Evolutionary conservation across 208 protist species (phyloP).

Genomic region (Leishmania major): DNA sequence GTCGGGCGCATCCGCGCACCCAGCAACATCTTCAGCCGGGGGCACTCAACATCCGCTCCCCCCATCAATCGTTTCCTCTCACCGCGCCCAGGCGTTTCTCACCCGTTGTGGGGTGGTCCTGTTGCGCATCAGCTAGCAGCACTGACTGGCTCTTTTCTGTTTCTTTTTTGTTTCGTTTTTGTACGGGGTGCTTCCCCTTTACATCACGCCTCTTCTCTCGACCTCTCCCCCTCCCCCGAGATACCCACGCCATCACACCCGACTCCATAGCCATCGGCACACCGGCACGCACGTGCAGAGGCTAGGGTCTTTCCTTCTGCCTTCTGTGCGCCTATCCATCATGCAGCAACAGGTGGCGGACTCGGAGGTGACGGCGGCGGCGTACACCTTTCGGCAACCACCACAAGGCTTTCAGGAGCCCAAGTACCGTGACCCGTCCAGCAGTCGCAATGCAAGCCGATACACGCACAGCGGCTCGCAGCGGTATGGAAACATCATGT

Average conservation of each 20-base stretch:
- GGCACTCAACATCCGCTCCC: not conserved
- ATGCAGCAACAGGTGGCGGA: conserved; percentile 53
- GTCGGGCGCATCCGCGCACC: not conserved
- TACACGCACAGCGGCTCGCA: conserved; percentile 22
- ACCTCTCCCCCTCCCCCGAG: not conserved
- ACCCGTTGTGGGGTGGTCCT: not conserved
- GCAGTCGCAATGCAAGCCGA: not conserved
- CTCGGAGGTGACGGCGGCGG: conserved; percentile 47
- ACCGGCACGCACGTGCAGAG: not conserved
- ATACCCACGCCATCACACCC: not conserved
- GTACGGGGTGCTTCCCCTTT: not conserved
- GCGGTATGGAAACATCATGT: conserved; percentile 95
- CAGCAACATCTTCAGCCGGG: not conserved
- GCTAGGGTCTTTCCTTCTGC: not conserved
- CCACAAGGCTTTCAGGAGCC: conserved; percentile 82
- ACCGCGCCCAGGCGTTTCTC: not conserved
- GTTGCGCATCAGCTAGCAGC: not conserved
- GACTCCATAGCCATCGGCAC: not conserved
- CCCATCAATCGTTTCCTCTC: not conserved
- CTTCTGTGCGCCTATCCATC: not conserved
- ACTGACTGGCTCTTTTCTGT: not conserved
- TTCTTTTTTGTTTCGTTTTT: too few species aligned
- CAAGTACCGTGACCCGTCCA: conserved; percentile 80
- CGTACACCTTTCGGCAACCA: conserved; percentile 92
- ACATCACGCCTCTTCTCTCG: not conserved